A percentile compares a stretch with the other conserved stretches of the same genome.
Conservation (phyloP, 2,329 filamentous ascomycete genomes). For the Chrysoporthe puriensis region DNA sequence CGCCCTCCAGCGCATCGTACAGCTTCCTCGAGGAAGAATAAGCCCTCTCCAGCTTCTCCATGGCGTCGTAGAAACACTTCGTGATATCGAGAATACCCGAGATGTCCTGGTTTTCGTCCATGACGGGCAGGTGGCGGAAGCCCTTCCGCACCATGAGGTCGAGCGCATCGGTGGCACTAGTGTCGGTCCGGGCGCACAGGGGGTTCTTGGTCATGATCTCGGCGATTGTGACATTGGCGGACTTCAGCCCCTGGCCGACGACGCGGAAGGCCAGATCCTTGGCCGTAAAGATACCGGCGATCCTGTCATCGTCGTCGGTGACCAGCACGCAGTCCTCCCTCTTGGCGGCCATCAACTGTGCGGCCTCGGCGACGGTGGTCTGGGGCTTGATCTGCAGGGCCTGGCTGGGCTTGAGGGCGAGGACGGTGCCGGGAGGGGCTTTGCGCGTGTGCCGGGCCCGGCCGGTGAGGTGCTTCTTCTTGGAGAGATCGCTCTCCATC, state of each 20-base stretch:
- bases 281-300: constrained; percentile 97
- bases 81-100: constrained; percentile 98
- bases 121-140: constrained; percentile 95
- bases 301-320: constrained; percentile 96
- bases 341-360: constrained; percentile 98
- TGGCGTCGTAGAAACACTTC: constrained; percentile 99
- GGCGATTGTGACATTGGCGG: constrained; percentile 86
- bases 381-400: constrained; percentile 96
- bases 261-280: constrained; percentile 98
- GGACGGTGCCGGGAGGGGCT: constrained; percentile 92
- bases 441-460: constrained; percentile 86
- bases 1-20: constrained; percentile 95
- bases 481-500: constrained; percentile 96
- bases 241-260: constrained; percentile 87
- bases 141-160: constrained; percentile 98
- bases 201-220: constrained; percentile 99
- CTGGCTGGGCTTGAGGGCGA: constrained; percentile 91
- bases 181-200: constrained; percentile 94
- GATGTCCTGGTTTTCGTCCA: constrained; percentile 99
- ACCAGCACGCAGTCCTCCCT: constrained; percentile 97
- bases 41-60: constrained; percentile 98
- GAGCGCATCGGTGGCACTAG: constrained; percentile 94
- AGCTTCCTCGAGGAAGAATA: constrained; percentile 98
- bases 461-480: constrained; percentile 84
- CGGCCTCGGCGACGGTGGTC: constrained; percentile 93